phyloP scores from a whole-genome alignment of 169 alveolate species.

The Eimeria maxima region DNA sequence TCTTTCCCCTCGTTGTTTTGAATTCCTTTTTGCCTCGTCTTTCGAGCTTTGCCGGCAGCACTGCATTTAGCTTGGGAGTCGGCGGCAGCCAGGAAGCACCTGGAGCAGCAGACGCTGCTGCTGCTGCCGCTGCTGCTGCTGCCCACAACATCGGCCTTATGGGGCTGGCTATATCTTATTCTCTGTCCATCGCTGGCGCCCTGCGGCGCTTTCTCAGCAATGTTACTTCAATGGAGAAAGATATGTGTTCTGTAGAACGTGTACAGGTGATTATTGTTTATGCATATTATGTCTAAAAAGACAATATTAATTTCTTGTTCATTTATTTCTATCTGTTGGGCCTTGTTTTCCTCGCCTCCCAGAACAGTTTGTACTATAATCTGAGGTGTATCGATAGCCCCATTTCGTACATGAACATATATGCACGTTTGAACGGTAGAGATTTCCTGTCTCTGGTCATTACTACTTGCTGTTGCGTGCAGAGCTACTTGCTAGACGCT shows the following conservation, averaged over 20 bases:
- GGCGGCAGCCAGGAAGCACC: neutral
- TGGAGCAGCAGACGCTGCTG: neutral
- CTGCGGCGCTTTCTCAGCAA: constrained; percentile 83
- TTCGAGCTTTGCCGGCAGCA: neutral
- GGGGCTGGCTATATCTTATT: constrained; percentile 86
- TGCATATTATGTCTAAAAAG: too few relatives aligned
- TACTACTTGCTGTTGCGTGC: neutral
- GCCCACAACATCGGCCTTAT: constrained; percentile 40
- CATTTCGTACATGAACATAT: neutral
- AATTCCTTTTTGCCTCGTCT: constrained; percentile 62
- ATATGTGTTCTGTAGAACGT: constrained; percentile 87
- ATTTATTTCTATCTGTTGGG: neutral
- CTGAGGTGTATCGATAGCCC: neutral
- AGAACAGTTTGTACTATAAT: neutral
- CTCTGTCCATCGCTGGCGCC: constrained; percentile 85
- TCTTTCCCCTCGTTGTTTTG: constrained; percentile 84
- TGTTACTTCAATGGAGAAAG: constrained; percentile 84
- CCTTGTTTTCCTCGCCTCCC: neutral
- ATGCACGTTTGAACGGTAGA: neutral
- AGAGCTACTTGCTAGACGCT: constrained; percentile 35
- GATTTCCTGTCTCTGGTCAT: neutral
- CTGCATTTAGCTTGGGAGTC: neutral
- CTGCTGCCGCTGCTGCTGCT: neutral
- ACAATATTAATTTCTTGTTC: neutral
- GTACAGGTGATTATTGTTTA: constrained; percentile 52